Percentiles rank a stretch among this genome's conserved stretches.
phyloP scores from a whole-genome alignment of 805 yeast genomes.

The Metschnikowia shivogae region DNA sequence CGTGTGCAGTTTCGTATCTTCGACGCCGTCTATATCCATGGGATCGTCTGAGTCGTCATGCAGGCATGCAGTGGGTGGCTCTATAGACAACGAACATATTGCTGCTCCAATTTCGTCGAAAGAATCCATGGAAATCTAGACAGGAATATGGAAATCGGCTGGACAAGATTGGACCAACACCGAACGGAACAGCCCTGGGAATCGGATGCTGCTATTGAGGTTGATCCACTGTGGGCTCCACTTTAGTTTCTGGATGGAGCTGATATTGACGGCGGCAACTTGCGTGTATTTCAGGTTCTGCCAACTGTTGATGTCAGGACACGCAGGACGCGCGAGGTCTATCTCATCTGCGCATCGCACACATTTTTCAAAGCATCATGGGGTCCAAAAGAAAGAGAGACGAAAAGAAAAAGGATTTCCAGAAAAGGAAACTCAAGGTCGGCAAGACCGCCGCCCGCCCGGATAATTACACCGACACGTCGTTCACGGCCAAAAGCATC shows the following conservation, averaged over 20 bases:
- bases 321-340: no score
- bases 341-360: constrained; percentile 14
- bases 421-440: constrained; percentile 75
- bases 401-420: constrained; percentile 70
- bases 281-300: neutral
- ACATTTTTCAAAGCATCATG: constrained; percentile 17
- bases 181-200: no score
- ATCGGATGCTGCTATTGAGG: no score
- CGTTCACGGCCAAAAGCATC: constrained; percentile 67
- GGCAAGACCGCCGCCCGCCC: constrained; percentile 77
- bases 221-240: no score
- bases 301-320: neutral
- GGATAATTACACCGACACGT: constrained; percentile 77
- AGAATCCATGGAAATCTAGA: constrained; percentile 5
- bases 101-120: constrained; percentile 18
- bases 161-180: neutral
- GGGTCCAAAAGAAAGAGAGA: constrained; percentile 54
- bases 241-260: no score
- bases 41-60: constrained; percentile 13
- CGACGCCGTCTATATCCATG: constrained; percentile 23
- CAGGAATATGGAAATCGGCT: neutral
- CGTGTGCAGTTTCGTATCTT: neutral
- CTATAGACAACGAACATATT: constrained; percentile 12
- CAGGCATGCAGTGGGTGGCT: neutral
- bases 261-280: no score